Conservation (phyloP, 139 green algal genomes). For the Dunaliella primolecta region DNA sequence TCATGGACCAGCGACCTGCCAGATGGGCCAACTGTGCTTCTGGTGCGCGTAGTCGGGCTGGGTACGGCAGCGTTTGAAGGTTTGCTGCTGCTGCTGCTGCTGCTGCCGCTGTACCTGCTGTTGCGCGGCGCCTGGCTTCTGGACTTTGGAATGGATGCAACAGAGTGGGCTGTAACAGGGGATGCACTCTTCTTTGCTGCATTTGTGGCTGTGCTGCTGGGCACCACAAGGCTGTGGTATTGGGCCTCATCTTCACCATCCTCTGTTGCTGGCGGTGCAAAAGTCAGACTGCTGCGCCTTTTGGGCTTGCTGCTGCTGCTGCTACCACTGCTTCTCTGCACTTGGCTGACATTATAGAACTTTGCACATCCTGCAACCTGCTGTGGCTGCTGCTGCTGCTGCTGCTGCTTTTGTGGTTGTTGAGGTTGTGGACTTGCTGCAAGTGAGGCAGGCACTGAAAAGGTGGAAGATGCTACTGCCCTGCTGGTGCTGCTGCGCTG, state of each 20-base stretch:
- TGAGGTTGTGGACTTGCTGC: not conserved
- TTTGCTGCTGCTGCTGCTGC: not conserved
- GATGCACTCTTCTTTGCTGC: too few species aligned
- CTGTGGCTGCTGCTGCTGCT: not conserved
- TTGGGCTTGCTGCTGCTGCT: not conserved
- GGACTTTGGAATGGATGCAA: too few species aligned
- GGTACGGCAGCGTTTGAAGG: not conserved
- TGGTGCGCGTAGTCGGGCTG: not conserved
- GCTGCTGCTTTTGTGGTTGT: not conserved
- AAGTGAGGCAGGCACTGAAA: not conserved
- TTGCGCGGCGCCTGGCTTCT: too few species aligned
- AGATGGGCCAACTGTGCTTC: not conserved
- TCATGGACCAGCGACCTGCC: not conserved
- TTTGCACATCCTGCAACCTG: not conserved
- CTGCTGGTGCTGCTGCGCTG: too few species aligned
- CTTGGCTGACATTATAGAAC: too few species aligned
- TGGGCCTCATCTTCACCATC: too few species aligned
- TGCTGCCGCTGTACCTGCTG: too few species aligned
- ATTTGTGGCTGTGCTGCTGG: constrained; percentile 1
- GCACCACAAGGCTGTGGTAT: too few species aligned
- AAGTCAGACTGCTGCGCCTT: too few species aligned
- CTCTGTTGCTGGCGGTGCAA: too few species aligned
- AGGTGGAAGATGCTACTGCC: not conserved
- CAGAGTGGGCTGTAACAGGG: too few species aligned
- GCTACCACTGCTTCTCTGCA: not conserved